phyloP scores from a whole-genome alignment of 192 early-diverging fungal species.

The Physocladia obscura region DNA sequence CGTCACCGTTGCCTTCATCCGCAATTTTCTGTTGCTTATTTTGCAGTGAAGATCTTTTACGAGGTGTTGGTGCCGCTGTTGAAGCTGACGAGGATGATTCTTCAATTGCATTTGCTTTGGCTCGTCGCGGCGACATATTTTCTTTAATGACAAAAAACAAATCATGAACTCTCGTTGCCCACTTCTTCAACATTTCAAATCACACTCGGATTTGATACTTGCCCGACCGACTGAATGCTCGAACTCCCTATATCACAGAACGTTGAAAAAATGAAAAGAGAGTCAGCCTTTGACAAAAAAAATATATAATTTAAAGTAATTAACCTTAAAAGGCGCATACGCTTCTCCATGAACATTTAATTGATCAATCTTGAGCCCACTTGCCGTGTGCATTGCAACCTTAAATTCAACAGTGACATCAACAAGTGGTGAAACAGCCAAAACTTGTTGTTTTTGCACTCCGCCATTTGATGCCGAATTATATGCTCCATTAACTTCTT shows the following conservation, averaged over 20 bases:
- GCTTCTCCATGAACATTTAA: slow-evolving; percentile 70
- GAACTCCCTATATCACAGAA: not conserved
- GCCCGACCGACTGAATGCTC: slow-evolving; percentile 20
- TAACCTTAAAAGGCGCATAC: slow-evolving; percentile 78
- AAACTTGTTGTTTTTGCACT: slow-evolving; percentile 43
- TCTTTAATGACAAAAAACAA: not conserved
- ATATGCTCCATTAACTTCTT: no score
- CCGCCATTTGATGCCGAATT: no score
- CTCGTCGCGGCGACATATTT: not conserved
- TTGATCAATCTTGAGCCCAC: slow-evolving; percentile 72
- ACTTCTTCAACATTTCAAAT: not conserved
- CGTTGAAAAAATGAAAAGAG: no score
- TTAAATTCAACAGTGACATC: slow-evolving; percentile 64
- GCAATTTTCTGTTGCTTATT: no score
- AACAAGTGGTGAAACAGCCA: slow-evolving; percentile 25
- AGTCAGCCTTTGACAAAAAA: no score
- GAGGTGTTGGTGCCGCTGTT: no score
- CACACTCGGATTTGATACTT: slow-evolving; percentile 22
- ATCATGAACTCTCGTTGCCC: not conserved
- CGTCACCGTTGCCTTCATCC: no score
- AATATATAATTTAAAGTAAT: not conserved
- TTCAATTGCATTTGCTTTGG: not conserved
- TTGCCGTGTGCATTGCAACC: slow-evolving; percentile 68
- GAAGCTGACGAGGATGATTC: not conserved
- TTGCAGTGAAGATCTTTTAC: no score